Percentiles rank a stretch among this genome's conserved stretches.
Conservation (phyloP, 1,284 basidiomycete genomes). For the Rhodofomes roseus region DNA sequence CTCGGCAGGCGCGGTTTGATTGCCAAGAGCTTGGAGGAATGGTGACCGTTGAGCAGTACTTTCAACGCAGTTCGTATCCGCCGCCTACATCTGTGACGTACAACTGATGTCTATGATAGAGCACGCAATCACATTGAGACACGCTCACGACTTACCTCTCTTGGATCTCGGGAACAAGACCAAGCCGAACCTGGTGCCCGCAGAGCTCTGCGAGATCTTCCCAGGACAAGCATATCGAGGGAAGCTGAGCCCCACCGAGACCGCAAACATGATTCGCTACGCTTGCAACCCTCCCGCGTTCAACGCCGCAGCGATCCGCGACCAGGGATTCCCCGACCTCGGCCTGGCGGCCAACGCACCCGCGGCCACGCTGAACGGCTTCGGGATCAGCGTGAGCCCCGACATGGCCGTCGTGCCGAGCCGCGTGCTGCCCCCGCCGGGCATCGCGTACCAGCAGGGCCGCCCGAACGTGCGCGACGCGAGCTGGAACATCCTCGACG, state of each 20-base stretch:
- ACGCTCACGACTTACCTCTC: constrained; percentile 53
- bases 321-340: constrained; percentile 50
- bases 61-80: constrained; percentile 46
- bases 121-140: constrained; percentile 47
- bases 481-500: constrained; percentile 69
- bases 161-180: constrained; percentile 48
- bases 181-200: constrained; percentile 50
- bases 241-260: constrained; percentile 50
- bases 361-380: constrained; percentile 36
- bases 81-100: no score
- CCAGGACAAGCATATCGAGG: constrained; percentile 51
- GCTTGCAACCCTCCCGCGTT: constrained; percentile 57
- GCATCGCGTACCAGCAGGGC: constrained; percentile 48
- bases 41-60: constrained; percentile 61
- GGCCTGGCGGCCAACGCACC: constrained; percentile 39
- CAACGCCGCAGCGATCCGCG: constrained; percentile 56
- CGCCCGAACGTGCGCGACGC: constrained; percentile 45
- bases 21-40: constrained; percentile 46
- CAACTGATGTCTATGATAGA: constrained; percentile 35
- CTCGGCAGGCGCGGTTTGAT: constrained; percentile 45
- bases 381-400: constrained; percentile 49
- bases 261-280: constrained; percentile 57
- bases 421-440: constrained; percentile 57
- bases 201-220: constrained; percentile 66
- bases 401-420: constrained; percentile 61